Evolutionary conservation across 2,329 filamentous ascomycete species (phyloP), one percentile per base, ranked within the genome.

Genomic region (Colletotrichum cordylinicola): DNA sequence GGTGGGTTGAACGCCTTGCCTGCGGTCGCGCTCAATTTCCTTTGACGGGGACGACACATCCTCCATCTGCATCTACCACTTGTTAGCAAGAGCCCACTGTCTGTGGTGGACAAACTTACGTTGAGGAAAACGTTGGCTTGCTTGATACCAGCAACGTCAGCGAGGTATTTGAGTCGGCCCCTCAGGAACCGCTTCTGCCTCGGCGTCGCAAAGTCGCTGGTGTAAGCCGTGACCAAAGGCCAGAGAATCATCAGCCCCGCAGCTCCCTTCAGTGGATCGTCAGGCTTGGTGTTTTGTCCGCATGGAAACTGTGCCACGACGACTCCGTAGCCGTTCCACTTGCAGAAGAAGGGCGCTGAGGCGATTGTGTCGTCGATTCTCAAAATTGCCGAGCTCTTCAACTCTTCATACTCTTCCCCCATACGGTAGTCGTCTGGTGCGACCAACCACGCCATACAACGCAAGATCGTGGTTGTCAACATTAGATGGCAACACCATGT

Each of bases 361-460:
- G 78, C 77, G 18, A 79, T 78, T 18, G 75, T 77, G 27, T 79
- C 78, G 12, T 73, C 72, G 48, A 79, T 68, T 12, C 78, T 78
- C 52, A 77, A 52, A 13, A 73, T 69, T 6, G 78, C 74, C 6
- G 78, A 72, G 31, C 65, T 29, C 27, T 77, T 77, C 58, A 78
- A 68, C 21, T 74, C 68, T 13, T 76, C 75, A 37, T 78, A 79
- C 35, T 78, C 78, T 27, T 77, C 77, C 39, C 74, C 78, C 56
- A 48, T 62, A 12, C 37, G 48, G 56, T 77, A 78, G 69, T 79
- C 73, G 12, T 79, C 78, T 16, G 78, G 78, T 4, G 69, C 69
- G 6, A 78, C 73, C 37, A 79, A 72, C 78, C 78, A 79, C 6
- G 78, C 78, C 77, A 76, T 79, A 67, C 78, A 79, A 18, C 78